These are phyloP conservation scores for Limnomonas spitsbergensis DNA, from an alignment of 139 green algal species.

Conservation along the genomic window DNA sequence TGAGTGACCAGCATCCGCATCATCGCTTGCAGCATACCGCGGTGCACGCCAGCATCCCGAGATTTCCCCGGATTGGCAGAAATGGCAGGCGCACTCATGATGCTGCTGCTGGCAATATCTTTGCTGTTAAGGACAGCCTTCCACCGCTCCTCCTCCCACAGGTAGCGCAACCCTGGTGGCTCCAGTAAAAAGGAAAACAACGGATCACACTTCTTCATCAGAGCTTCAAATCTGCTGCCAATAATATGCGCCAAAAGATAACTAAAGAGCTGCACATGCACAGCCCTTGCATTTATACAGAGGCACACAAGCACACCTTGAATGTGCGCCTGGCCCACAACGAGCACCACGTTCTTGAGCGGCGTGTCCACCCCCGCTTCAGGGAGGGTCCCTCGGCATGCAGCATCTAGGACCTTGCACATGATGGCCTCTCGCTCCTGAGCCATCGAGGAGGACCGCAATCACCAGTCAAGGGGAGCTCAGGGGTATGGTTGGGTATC, in stretches of 20 bases:
- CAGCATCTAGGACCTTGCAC: slow-evolving; percentile 23
- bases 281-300: neutral
- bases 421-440: slow-evolving; percentile 53
- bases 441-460: neutral
- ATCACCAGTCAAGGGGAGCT: neutral
- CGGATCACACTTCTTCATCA: too few species aligned
- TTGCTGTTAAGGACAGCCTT: slow-evolving; percentile 11
- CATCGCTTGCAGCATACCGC: slow-evolving; percentile 38
- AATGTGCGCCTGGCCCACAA: neutral
- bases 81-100: slow-evolving; percentile 23
- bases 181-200: too few species aligned
- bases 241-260: too few species aligned
- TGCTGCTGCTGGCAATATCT: slow-evolving; percentile 16
- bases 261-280: too few species aligned
- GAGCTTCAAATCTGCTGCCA: too few species aligned
- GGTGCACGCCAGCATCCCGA: slow-evolving; percentile 18
- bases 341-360: neutral
- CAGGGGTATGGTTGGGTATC: neutral
- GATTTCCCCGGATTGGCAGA: neutral
- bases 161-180: slow-evolving; percentile 27
- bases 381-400: neutral
- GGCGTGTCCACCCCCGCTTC: neutral
- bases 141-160: slow-evolving; percentile 36
- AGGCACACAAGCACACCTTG: neutral
- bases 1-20: slow-evolving; percentile 31